A percentile compares a stretch with the other conserved stretches of the same genome.
These are phyloP conservation scores for Pezicula neosporulosa DNA, from an alignment of 2,329 filamentous ascomycete genomes.

Conservation along the genomic window DNA sequence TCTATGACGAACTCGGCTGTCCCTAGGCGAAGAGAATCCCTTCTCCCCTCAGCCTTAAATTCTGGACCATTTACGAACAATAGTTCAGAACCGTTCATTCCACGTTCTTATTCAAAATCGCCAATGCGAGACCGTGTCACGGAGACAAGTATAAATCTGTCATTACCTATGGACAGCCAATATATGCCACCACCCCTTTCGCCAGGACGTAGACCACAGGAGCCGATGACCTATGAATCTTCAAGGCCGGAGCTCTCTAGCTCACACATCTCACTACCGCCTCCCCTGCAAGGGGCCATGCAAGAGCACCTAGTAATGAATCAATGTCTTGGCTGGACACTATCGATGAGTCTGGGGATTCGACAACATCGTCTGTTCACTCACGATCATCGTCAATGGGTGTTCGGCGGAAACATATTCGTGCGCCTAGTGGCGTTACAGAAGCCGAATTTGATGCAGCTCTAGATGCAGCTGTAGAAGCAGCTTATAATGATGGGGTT, in stretches of 20 bases:
- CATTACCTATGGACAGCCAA: constrained; percentile 49
- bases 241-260: constrained; percentile 28
- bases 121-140: constrained; percentile 37
- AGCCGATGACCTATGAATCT: constrained; percentile 34
- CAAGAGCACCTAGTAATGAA: constrained; percentile 66
- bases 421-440: constrained; percentile 65
- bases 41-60: constrained; percentile 27
- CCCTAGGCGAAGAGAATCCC: constrained; percentile 29
- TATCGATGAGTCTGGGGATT: constrained; percentile 84
- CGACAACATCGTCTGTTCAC: constrained; percentile 74
- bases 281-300: constrained; percentile 36
- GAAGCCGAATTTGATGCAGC: constrained; percentile 93
- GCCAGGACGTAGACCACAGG: constrained; percentile 51
- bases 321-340: constrained; percentile 93
- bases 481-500: constrained; percentile 89
- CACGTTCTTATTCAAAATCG: constrained; percentile 52
- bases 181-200: constrained; percentile 72
- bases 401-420: constrained; percentile 66
- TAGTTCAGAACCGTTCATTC: constrained; percentile 31
- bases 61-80: constrained; percentile 24
- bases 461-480: constrained; percentile 91
- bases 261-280: constrained; percentile 31
- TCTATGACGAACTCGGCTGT: constrained; percentile 22
- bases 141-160: constrained; percentile 35
- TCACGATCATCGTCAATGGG: constrained; percentile 73